These are phyloP conservation scores for Fusarium sulawesiense DNA, from an alignment of 2,329 filamentous ascomycete genomes.

Conservation along the genomic window DNA sequence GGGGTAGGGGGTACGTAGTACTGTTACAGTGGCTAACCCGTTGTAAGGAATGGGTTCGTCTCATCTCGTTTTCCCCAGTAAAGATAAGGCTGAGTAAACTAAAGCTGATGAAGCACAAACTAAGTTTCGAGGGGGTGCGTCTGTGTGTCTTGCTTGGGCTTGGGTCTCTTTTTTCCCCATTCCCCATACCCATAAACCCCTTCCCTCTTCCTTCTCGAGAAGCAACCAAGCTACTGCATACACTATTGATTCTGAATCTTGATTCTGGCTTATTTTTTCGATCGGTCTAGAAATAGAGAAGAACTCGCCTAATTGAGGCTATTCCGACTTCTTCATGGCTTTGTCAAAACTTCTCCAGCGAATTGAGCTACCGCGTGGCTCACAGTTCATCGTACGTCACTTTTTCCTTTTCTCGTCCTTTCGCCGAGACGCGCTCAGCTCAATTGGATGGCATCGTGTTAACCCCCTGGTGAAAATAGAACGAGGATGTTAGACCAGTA, in stretches of 20 bases:
- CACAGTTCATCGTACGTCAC: conserved; percentile 49
- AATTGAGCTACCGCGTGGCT: conserved; percentile 48
- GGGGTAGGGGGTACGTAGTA: conserved; percentile 1
- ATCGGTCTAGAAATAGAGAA: not conserved
- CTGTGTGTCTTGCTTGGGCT: not conserved
- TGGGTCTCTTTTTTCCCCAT: not conserved
- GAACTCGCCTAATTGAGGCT: conserved; percentile 1
- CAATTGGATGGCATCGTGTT: not conserved
- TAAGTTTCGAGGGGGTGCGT: conserved; percentile 1
- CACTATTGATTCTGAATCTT: conserved; percentile 3
- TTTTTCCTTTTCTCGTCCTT: too few relatives aligned
- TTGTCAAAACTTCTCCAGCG: conserved; percentile 42
- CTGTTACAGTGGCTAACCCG: not conserved
- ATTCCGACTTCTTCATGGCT: conserved; percentile 37
- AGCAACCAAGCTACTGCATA: conserved; percentile 10
- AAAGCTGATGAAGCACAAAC: not conserved
- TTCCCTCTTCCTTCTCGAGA: not conserved
- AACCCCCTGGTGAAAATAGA: conserved; percentile 46
- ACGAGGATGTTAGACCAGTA: conserved; percentile 63
- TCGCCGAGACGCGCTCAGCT: not conserved
- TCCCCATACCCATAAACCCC: not conserved
- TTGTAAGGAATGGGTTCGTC: not conserved
- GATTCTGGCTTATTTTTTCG: conserved; percentile 1
- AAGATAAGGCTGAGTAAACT: conserved; percentile 9
- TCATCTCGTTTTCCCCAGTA: not conserved